These are phyloP conservation scores for Blepharisma stoltei DNA, from an alignment of 73 alveolate species.

Conservation along the genomic window DNA sequence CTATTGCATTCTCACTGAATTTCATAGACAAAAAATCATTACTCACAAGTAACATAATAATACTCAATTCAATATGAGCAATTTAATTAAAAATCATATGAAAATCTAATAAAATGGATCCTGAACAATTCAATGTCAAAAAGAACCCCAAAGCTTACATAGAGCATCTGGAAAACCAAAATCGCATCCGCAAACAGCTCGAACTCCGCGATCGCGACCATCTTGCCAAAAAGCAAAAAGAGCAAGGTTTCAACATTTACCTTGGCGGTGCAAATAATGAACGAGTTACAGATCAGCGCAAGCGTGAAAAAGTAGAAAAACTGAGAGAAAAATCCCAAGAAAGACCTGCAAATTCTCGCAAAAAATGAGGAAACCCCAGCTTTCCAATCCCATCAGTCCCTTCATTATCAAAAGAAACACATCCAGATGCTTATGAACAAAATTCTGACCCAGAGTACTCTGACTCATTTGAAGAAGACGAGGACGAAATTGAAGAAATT, in stretches of 20 bases:
- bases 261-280: constrained; percentile 72
- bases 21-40: too few species aligned
- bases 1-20: too few species aligned
- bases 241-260: constrained; percentile 68
- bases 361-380: constrained; percentile 31
- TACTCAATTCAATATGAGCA: too few species aligned
- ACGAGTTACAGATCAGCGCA: constrained; percentile 45
- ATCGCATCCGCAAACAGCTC: background rate
- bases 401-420: constrained; percentile 33
- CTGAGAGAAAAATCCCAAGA: constrained; percentile 26
- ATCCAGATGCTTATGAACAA: background rate
- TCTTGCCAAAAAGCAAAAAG: constrained; percentile 43
- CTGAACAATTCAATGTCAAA: background rate
- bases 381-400: constrained; percentile 4
- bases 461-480: constrained; percentile 33
- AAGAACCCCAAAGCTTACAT: background rate
- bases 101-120: background rate
- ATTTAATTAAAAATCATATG: too few species aligned
- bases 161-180: background rate
- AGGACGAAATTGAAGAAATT: background rate
- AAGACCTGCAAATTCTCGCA: constrained; percentile 17
- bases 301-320: constrained; percentile 39
- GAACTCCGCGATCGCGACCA: constrained; percentile 6
- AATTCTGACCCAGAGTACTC: background rate
- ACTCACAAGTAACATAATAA: too few species aligned